These are phyloP conservation scores for Mesembryanthemum crystallinum DNA, from an alignment of 148 eudicot species.

Conservation along the genomic window DNA sequence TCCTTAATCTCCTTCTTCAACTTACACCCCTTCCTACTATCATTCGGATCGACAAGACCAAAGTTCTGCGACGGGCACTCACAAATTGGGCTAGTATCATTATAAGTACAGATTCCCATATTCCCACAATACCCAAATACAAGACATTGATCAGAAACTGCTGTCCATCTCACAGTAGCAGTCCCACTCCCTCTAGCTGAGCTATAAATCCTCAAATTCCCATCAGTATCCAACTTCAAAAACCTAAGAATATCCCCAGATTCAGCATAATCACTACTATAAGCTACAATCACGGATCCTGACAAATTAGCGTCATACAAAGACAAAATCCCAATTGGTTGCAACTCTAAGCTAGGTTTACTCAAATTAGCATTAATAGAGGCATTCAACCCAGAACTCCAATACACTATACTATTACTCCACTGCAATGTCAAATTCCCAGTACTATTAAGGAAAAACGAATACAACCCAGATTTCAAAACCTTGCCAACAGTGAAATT, in stretches of 20 bases:
- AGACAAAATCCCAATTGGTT: conserved; percentile 45
- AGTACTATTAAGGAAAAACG: conserved; percentile 38
- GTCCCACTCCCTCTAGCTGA: conserved; percentile 34
- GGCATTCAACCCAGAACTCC: conserved; percentile 55
- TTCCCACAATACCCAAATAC: conserved; percentile 93
- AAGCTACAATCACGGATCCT: conserved; percentile 33
- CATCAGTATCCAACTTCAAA: conserved; percentile 64
- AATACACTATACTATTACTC: conserved; percentile 51
- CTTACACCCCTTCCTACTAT: conserved; percentile 64
- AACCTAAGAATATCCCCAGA: conserved; percentile 46
- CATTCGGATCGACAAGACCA: conserved; percentile 45
- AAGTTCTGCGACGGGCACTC: conserved; percentile 83
- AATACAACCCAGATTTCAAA: conserved; percentile 56
- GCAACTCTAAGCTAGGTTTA: conserved; percentile 47
- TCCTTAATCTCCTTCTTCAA: conserved; percentile 53
- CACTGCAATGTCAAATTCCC: conserved; percentile 69
- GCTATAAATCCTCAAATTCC: conserved; percentile 78
- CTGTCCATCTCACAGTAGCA: conserved; percentile 52
- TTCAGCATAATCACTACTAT: conserved; percentile 72
- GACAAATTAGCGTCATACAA: conserved; percentile 41
- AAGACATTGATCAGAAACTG: conserved; percentile 69
- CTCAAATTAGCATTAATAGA: conserved; percentile 33
- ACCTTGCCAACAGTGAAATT: conserved; percentile 35
- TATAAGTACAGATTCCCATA: conserved; percentile 84
- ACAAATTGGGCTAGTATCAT: conserved; percentile 64